Conservation (phyloP, 225 moss, liverwort and hornwort genomes). For the Rhytidiadelphus loreus region DNA sequence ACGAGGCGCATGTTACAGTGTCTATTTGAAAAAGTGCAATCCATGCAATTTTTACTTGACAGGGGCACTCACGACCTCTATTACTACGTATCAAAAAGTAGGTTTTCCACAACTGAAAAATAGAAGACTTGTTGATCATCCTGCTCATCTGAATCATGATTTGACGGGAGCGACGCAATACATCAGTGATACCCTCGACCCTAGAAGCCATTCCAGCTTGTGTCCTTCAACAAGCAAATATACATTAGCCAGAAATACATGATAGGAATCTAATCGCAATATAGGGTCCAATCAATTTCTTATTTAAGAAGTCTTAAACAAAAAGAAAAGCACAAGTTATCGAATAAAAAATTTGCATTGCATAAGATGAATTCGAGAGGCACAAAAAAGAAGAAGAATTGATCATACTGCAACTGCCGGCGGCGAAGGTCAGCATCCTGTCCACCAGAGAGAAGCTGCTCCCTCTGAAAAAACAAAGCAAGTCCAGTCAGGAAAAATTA, state of each 20-base stretch:
- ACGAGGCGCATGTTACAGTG: background rate
- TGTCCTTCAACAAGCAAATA: slow-evolving; percentile 37
- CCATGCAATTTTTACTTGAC: background rate
- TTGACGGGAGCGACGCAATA: slow-evolving; percentile 91
- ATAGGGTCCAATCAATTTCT: background rate
- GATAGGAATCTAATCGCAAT: background rate
- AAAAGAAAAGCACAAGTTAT: background rate
- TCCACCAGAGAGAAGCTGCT: slow-evolving; percentile 83
- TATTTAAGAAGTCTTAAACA: background rate
- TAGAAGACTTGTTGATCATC: background rate
- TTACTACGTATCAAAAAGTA: background rate
- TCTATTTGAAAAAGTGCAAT: background rate
- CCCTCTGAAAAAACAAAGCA: slow-evolving; percentile 46
- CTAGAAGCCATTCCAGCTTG: slow-evolving; percentile 83
- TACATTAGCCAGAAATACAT: background rate
- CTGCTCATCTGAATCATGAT: slow-evolving; percentile 82
- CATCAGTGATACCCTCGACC: slow-evolving; percentile 78
- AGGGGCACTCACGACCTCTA: background rate
- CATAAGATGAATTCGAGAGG: background rate
- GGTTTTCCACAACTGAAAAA: background rate
- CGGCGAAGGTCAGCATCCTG: slow-evolving; percentile 72
- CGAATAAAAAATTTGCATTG: background rate
- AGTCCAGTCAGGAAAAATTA: background rate
- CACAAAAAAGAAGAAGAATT: background rate
- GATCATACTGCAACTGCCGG: slow-evolving; percentile 73